Percentiles rank a stretch among this genome's conserved stretches.
Conservation (phyloP, 2,329 filamentous ascomycete species). For the Paracamarosporium sp. region DNA sequence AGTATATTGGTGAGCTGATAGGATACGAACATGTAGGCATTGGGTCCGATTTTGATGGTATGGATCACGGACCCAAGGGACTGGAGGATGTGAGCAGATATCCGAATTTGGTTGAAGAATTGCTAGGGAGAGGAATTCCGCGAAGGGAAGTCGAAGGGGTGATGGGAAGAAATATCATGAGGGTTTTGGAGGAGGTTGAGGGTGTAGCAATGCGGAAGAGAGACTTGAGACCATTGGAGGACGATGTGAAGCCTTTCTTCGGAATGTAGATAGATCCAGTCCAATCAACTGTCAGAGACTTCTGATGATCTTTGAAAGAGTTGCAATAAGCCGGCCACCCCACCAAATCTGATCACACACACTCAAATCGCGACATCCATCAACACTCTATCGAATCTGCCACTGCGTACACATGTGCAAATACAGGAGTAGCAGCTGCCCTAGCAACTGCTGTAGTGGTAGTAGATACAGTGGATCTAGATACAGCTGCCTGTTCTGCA, state of each 20-base stretch:
- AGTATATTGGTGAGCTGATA: constrained; percentile 79
- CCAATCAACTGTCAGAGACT: too few species aligned
- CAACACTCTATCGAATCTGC: too few species aligned
- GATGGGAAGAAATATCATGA: not conserved
- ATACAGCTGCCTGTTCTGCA: too few species aligned
- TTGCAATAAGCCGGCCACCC: too few species aligned
- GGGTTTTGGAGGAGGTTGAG: not conserved
- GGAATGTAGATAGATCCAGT: too few species aligned
- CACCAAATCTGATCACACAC: too few species aligned
- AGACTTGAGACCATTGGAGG: not conserved
- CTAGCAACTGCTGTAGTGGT: too few species aligned
- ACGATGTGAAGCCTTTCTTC: not conserved
- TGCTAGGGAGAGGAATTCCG: constrained; percentile 54
- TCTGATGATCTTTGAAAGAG: too few species aligned
- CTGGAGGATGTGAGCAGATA: constrained; percentile 13
- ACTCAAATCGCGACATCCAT: too few species aligned
- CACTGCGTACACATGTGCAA: too few species aligned
- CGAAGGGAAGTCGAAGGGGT: not conserved
- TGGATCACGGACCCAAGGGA: not conserved
- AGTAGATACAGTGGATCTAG: too few species aligned
- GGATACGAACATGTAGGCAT: constrained; percentile 87
- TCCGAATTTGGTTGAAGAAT: not conserved
- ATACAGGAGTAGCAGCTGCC: too few species aligned
- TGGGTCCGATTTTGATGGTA: constrained; percentile 80
- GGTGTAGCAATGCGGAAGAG: not conserved